phyloP scores from a whole-genome alignment of 192 early-diverging fungal species.

The Backusella macrospora region DNA sequence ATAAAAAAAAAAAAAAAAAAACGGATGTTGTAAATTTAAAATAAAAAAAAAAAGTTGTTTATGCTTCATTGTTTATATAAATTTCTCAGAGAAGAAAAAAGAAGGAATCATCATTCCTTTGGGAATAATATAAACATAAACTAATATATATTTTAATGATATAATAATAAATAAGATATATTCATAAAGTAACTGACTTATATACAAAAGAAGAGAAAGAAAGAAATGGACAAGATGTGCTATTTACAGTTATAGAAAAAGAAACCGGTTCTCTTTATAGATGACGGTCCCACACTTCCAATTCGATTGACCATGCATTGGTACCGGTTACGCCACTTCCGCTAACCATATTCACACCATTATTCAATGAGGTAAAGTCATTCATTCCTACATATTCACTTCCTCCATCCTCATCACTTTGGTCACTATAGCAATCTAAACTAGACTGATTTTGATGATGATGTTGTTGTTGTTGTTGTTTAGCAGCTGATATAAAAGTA shows the following conservation, averaged over 20 bases:
- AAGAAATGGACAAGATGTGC: no score
- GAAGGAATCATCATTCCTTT: no score
- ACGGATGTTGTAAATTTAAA: no score
- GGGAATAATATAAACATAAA: no score
- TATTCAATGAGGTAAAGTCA: background rate
- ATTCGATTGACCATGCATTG: constrained; percentile 14
- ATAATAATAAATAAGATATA: no score
- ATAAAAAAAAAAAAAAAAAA: no score
- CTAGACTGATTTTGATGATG: background rate
- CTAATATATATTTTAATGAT: no score
- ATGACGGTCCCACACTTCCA: background rate
- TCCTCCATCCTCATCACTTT: constrained; percentile 23
- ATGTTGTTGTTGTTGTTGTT: background rate
- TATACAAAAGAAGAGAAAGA: background rate
- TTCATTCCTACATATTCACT: constrained; percentile 2
- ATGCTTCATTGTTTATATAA: no score
- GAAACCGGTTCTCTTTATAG: background rate
- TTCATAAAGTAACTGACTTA: no score
- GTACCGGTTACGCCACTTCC: background rate
- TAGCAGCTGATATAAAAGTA: background rate
- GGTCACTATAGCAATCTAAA: constrained; percentile 18
- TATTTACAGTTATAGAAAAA: background rate
- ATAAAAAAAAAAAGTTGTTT: no score
- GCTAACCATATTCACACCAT: background rate
- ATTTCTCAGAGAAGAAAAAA: no score